Conservation (phyloP, 2,329 filamentous ascomycete genomes). For the Chalaropsis thielavioides region DNA sequence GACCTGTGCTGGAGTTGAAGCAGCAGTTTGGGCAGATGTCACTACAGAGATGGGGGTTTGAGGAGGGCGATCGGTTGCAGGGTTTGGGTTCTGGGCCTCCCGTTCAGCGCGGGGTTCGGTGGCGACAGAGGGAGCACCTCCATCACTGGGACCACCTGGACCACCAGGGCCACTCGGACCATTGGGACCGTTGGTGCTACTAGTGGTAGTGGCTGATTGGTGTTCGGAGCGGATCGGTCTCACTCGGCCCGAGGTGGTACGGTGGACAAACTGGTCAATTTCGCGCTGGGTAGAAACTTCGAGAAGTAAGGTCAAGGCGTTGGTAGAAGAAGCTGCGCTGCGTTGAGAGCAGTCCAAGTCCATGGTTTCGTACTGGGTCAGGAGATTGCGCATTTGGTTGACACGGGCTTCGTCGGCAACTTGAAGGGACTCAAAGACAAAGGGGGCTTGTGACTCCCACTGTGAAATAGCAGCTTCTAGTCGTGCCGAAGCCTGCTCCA, state of each 20-base stretch:
- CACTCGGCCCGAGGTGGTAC: slow-evolving; percentile 29
- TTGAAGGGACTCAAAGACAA: slow-evolving; percentile 86
- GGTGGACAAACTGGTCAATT: slow-evolving; percentile 55
- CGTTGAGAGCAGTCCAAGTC: slow-evolving; percentile 78
- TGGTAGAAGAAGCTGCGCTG: slow-evolving; percentile 58
- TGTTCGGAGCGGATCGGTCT: slow-evolving; percentile 18
- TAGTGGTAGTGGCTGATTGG: slow-evolving; percentile 18
- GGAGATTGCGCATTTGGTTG: slow-evolving; percentile 76
- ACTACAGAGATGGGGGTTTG: slow-evolving; percentile 14
- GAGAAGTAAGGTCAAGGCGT: slow-evolving; percentile 65
- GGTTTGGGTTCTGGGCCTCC: not conserved
- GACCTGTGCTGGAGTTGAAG: slow-evolving; percentile 8
- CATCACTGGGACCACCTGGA: not conserved
- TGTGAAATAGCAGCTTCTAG: slow-evolving; percentile 67
- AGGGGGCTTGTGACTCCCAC: slow-evolving; percentile 91
- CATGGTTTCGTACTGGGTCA: slow-evolving; percentile 87
- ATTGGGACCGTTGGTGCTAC: not conserved
- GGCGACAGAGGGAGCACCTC: not conserved
- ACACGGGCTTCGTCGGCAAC: slow-evolving; percentile 76
- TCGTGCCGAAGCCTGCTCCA: slow-evolving; percentile 56
- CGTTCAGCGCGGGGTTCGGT: not conserved
- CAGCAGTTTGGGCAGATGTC: slow-evolving; percentile 12
- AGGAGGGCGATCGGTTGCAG: not conserved
- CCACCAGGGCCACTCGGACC: not conserved
- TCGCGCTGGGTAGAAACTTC: slow-evolving; percentile 80